A percentile compares a stretch with the other conserved stretches of the same genome.
Conservation (phyloP, 495 filamentous ascomycete genomes). For the Cercophora samala region DNA sequence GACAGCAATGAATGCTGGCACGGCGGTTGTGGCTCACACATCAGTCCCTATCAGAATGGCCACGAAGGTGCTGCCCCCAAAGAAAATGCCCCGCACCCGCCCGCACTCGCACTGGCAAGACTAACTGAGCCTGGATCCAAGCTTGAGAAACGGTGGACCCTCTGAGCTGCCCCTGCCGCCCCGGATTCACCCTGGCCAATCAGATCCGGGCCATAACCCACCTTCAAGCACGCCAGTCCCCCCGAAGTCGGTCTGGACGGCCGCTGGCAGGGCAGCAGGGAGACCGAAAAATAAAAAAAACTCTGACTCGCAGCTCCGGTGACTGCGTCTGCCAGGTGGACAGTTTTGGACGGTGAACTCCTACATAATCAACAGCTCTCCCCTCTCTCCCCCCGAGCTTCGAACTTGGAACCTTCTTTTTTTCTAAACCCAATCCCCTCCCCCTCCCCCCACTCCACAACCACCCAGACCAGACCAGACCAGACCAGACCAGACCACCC, state of each 20-base stretch:
- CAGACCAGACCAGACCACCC: constrained; percentile 21
- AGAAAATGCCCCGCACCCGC: neutral
- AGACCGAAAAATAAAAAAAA: constrained; percentile 28
- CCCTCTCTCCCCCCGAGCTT: constrained; percentile 4
- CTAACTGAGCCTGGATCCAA: constrained; percentile 3
- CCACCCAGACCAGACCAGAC: constrained; percentile 24
- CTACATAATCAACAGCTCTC: neutral
- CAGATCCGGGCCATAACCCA: constrained; percentile 18
- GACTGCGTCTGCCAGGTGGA: constrained; percentile 9
- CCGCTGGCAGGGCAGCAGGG: constrained; percentile 21
- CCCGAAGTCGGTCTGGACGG: constrained; percentile 34
- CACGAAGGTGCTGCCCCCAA: neutral
- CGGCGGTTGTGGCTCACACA: neutral
- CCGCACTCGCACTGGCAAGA: constrained; percentile 4
- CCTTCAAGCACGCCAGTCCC: constrained; percentile 14
- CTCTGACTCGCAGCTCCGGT: constrained; percentile 28
- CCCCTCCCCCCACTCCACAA: constrained; percentile 16
- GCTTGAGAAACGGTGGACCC: neutral
- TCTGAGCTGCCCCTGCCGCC: constrained; percentile 14
- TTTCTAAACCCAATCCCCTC: constrained; percentile 22
- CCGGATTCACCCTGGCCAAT: constrained; percentile 25
- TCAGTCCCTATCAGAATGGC: neutral
- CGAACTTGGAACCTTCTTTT: constrained; percentile 21
- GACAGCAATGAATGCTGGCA: neutral
- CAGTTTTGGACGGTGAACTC: constrained; percentile 25